These are phyloP conservation scores for Zasmidium citrigriseum DNA, from an alignment of 2,329 filamentous ascomycete species.

Conservation along the genomic window DNA sequence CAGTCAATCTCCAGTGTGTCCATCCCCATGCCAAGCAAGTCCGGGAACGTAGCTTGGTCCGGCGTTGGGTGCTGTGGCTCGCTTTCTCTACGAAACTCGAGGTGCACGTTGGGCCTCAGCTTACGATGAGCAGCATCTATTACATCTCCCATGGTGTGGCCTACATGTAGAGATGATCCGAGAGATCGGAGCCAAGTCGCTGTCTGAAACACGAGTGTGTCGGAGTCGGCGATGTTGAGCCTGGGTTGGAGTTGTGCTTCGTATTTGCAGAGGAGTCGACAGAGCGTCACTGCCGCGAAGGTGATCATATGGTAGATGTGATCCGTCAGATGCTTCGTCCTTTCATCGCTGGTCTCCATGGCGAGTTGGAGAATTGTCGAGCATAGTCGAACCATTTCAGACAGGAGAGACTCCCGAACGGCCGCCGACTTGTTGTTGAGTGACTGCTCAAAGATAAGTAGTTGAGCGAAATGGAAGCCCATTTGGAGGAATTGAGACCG, in stretches of 20 bases:
- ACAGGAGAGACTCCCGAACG: slow-evolving; percentile 12
- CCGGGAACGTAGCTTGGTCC: slow-evolving; percentile 7
- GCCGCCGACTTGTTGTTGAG: slow-evolving; percentile 33
- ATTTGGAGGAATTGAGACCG: slow-evolving; percentile 49
- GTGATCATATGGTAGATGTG: slow-evolving; percentile 52
- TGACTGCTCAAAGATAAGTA: slow-evolving; percentile 45
- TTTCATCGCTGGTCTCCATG: slow-evolving; percentile 47
- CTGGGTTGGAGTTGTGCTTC: slow-evolving; percentile 2
- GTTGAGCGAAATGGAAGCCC: slow-evolving; percentile 49
- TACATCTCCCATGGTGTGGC: slow-evolving; percentile 7
- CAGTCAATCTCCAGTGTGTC: slow-evolving; percentile 10
- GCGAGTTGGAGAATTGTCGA: slow-evolving; percentile 43
- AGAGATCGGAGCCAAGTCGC: slow-evolving; percentile 8
- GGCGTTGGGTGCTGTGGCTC: slow-evolving; percentile 8
- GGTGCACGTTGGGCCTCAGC: slow-evolving; percentile 6
- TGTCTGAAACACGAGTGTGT: slow-evolving; percentile 4
- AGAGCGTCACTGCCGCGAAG: slow-evolving; percentile 44
- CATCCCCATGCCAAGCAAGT: slow-evolving; percentile 9
- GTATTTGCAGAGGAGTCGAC: slow-evolving; percentile 35
- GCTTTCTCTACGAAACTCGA: neutral
- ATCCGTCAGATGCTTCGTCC: slow-evolving; percentile 47
- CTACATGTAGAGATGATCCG: slow-evolving; percentile 9
- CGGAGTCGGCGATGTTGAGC: neutral
- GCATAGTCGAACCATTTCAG: slow-evolving; percentile 46
- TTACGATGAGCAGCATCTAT: slow-evolving; percentile 15